Evolutionary conservation across 108 stramenopile species (phyloP).

Genomic region (Nitzschia inconspicua): DNA sequence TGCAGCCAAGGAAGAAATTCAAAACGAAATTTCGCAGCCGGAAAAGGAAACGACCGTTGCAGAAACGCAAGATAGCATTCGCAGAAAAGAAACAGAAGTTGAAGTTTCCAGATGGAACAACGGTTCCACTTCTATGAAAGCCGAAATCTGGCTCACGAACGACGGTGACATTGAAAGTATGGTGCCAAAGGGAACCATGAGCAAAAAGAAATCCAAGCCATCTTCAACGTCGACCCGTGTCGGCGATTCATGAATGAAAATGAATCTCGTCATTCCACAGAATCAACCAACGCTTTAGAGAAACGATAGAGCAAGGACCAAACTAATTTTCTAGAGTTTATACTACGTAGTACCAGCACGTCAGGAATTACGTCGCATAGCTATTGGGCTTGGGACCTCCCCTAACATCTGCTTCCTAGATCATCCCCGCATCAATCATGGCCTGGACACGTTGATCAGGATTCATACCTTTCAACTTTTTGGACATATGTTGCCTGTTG

Average conservation of each 20-base stretch:
- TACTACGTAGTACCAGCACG: too few species aligned
- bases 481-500: conserved; percentile 32
- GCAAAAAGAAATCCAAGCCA: conserved; percentile 27
- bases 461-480: conserved; percentile 39
- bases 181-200: conserved; percentile 45
- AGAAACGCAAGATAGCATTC: background rate
- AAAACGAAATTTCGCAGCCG: background rate
- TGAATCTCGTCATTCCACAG: too few species aligned
- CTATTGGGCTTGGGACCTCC: too few species aligned
- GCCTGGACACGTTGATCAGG: conserved; percentile 57
- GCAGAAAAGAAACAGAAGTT: conserved; percentile 40
- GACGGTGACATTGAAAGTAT: conserved; percentile 72
- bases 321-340: too few species aligned
- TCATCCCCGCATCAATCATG: conserved; percentile 49
- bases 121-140: conserved; percentile 25
- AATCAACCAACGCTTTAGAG: background rate
- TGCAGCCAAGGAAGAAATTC: conserved; percentile 15
- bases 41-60: conserved; percentile 6
- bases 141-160: conserved; percentile 84
- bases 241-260: background rate
- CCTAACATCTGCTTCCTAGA: too few species aligned
- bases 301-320: conserved; percentile 3
- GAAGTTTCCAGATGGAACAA: conserved; percentile 65
- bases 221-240: background rate
- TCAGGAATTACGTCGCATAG: too few species aligned